These are phyloP conservation scores for Penstemon davidsonii DNA, from an alignment of 257 asterid species.

Conservation along the genomic window DNA sequence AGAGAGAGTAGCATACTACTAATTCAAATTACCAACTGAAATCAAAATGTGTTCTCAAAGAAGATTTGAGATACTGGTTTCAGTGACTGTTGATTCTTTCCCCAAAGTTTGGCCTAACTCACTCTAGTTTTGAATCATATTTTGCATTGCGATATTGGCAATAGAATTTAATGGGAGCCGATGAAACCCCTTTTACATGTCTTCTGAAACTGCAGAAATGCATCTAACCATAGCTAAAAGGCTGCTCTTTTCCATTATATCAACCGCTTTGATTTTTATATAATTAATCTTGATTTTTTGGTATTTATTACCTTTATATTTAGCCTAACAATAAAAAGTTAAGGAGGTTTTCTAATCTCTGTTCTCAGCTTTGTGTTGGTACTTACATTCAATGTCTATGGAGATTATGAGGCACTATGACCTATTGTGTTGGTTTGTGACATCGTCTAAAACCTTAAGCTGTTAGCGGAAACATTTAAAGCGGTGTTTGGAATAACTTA, in stretches of 20 bases:
- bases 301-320: not conserved
- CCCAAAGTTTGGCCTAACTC: not conserved
- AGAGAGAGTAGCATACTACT: too few relatives aligned
- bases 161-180: not conserved
- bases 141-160: not conserved
- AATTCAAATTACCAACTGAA: not conserved
- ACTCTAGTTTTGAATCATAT: not conserved
- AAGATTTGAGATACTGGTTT: slow-evolving; percentile 8
- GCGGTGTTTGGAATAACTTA: too few relatives aligned
- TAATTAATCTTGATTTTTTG: not conserved
- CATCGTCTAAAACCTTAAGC: too few relatives aligned
- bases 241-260: too few relatives aligned
- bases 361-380: too few relatives aligned
- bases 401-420: too few relatives aligned
- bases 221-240: too few relatives aligned
- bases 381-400: too few relatives aligned
- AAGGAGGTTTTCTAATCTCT: not conserved
- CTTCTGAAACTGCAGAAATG: too few relatives aligned
- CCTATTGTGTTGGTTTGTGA: too few relatives aligned
- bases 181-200: not conserved
- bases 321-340: not conserved
- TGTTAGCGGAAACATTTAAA: too few relatives aligned
- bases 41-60: not conserved
- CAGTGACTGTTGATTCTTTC: not conserved
- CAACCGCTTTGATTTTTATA: too few relatives aligned